Percentiles rank a stretch among this genome's conserved stretches.
Conservation (phyloP, 1,284 basidiomycete species). For the Cutaneotrichosporon sp. region DNA sequence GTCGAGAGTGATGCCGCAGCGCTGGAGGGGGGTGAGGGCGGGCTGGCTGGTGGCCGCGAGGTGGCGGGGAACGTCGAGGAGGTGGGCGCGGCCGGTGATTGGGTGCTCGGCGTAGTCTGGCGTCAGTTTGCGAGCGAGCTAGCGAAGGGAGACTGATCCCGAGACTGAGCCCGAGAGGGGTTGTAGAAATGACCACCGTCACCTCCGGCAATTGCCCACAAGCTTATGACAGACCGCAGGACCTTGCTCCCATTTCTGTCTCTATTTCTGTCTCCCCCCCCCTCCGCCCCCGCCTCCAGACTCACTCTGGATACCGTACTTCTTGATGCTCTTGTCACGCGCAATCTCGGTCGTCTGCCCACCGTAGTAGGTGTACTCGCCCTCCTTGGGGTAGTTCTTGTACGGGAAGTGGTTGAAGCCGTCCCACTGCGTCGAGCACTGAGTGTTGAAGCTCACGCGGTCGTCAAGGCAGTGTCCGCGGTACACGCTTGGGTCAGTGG, state of each 20-base stretch:
- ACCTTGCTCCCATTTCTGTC: no score
- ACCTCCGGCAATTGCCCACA: no score
- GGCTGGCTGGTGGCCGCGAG: conserved; percentile 41
- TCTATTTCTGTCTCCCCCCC: no score
- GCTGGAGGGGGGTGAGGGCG: conserved; percentile 45
- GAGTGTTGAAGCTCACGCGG: conserved; percentile 49
- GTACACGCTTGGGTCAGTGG: conserved; percentile 12
- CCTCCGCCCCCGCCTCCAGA: neutral
- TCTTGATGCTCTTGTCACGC: conserved; percentile 5
- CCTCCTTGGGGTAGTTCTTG: conserved; percentile 22
- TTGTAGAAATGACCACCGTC: no score
- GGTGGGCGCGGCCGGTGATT: conserved; percentile 25
- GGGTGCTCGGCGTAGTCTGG: conserved; percentile 26
- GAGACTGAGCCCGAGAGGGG: no score
- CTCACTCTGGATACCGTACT: conserved; percentile 23
- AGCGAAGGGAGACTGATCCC: neutral
- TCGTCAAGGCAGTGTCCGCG: conserved; percentile 37
- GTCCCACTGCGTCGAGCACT: conserved; percentile 54
- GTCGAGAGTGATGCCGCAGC: conserved; percentile 30
- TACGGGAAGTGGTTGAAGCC: conserved; percentile 48
- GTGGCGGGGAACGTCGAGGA: conserved; percentile 34
- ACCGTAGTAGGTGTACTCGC: conserved; percentile 23
- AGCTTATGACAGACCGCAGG: no score
- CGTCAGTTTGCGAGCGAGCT: neutral
- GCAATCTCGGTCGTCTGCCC: conserved; percentile 20